Evolutionary conservation across 2,329 filamentous ascomycete genomes (phyloP).

Genomic region (Epichloe uncinata): DNA sequence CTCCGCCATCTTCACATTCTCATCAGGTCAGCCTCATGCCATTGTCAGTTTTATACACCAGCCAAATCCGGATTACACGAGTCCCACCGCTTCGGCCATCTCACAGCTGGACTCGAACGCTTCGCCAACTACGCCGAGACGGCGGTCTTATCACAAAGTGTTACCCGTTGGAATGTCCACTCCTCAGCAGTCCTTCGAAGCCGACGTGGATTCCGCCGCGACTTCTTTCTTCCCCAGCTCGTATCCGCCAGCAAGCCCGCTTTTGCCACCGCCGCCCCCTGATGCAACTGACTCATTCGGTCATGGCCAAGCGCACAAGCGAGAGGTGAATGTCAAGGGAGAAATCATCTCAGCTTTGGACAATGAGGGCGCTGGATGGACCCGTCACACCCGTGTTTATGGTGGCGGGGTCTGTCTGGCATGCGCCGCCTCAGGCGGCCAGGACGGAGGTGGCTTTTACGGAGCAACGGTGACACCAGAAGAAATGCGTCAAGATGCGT

Average conservation of each 20-base stretch:
- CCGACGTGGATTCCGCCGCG: constrained; percentile 14
- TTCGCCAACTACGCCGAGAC: constrained; percentile 22
- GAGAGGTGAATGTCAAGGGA: constrained; percentile 31
- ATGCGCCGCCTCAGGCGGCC: constrained; percentile 34
- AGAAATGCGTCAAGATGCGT: constrained; percentile 28
- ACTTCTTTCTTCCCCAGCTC: constrained; percentile 32
- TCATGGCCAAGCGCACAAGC: constrained; percentile 13
- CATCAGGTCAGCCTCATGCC: constrained; percentile 19
- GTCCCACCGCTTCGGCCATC: constrained; percentile 18
- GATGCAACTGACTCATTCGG: constrained; percentile 8
- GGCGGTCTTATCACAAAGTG: constrained; percentile 30
- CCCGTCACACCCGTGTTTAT: constrained; percentile 45
- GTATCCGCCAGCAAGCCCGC: constrained; percentile 33
- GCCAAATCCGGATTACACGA: constrained; percentile 36
- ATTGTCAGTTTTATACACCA: constrained; percentile 31
- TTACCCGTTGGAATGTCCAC: constrained; percentile 22
- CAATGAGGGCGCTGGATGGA: constrained; percentile 37
- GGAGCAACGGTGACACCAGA: constrained; percentile 39
- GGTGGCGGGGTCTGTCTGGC: constrained; percentile 44
- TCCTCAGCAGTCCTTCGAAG: constrained; percentile 11
- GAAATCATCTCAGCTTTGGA: constrained; percentile 38
- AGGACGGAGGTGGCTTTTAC: constrained; percentile 36
- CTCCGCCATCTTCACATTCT: constrained; percentile 28
- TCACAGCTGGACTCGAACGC: constrained; percentile 13
- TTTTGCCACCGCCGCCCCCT: constrained; percentile 35